Conservation (phyloP, 495 filamentous ascomycete species). For the Choiromyces venosus region DNA sequence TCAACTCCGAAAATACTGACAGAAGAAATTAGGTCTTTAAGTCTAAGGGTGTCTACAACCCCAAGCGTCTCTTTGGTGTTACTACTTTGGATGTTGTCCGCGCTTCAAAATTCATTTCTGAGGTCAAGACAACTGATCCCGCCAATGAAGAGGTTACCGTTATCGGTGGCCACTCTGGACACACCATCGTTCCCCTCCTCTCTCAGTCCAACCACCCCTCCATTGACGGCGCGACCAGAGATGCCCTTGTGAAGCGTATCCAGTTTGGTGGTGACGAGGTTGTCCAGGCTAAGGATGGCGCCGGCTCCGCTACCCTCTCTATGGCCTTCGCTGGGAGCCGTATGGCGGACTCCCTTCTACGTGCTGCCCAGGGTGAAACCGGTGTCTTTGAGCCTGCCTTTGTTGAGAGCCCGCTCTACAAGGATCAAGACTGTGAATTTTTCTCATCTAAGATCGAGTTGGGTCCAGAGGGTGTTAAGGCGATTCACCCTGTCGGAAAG, state of each 20-base stretch:
- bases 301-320: constrained; percentile 94
- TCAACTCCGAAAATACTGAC: background rate
- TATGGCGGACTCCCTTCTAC: constrained; percentile 91
- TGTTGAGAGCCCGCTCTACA: constrained; percentile 93
- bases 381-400: constrained; percentile 94
- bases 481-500: constrained; percentile 78
- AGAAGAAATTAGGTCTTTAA: constrained; percentile 68
- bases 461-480: constrained; percentile 90
- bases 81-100: constrained; percentile 98
- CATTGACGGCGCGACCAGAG: constrained; percentile 66
- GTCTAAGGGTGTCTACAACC: constrained; percentile 88
- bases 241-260: constrained; percentile 82
- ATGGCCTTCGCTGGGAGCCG: constrained; percentile 99
- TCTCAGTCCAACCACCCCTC: constrained; percentile 84
- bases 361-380: constrained; percentile 88
- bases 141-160: constrained; percentile 89
- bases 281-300: constrained; percentile 97
- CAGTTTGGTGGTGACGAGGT: constrained; percentile 99
- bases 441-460: constrained; percentile 92
- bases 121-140: constrained; percentile 85
- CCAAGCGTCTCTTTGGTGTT: constrained; percentile 96
- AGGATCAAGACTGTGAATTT: constrained; percentile 93
- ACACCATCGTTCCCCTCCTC: constrained; percentile 95
- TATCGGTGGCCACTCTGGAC: constrained; percentile 92
- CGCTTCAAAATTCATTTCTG: constrained; percentile 91